Conservation (phyloP, 1,139 yeast species). For the Nadsonia commutata region DNA sequence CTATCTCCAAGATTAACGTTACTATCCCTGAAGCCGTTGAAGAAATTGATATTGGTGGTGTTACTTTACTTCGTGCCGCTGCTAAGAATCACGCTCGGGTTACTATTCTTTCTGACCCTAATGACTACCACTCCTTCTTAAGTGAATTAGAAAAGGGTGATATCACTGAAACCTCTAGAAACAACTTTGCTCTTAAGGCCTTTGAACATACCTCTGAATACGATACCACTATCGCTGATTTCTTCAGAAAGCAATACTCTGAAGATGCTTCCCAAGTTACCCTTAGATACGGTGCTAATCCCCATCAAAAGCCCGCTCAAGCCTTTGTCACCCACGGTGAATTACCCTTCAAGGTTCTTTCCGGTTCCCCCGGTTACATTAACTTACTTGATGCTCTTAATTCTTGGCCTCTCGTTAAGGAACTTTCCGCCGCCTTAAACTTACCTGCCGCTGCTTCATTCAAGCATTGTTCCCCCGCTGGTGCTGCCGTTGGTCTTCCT, state of each 20-base stretch:
- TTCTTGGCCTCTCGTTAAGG: constrained; percentile 98
- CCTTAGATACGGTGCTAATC: constrained; percentile 95
- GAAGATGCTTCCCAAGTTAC: constrained; percentile 84
- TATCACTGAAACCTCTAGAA: constrained; percentile 58
- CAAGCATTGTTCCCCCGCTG: constrained; percentile 98
- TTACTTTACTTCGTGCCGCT: constrained; percentile 91
- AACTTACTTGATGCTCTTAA: constrained; percentile 90
- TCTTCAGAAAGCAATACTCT: constrained; percentile 91
- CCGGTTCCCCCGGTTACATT: constrained; percentile 95
- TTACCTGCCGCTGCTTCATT: constrained; percentile 98
- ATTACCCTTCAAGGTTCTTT: constrained; percentile 83
- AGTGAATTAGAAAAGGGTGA: constrained; percentile 72
- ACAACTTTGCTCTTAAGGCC: constrained; percentile 84
- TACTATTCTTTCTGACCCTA: constrained; percentile 86
- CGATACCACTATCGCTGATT: constrained; percentile 89
- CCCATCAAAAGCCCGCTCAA: constrained; percentile 98
- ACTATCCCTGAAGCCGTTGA: constrained; percentile 96
- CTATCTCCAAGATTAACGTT: constrained; percentile 88
- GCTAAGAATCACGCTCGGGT: constrained; percentile 97
- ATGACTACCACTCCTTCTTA: constrained; percentile 75
- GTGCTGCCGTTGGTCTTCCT: constrained; percentile 95
- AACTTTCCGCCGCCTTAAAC: constrained; percentile 82
- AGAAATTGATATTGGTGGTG: constrained; percentile 98
- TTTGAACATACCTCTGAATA: constrained; percentile 97
- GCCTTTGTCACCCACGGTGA: constrained; percentile 79